phyloP scores from a whole-genome alignment of 192 early-diverging fungal genomes.

The Mortierella hygrophila region DNA sequence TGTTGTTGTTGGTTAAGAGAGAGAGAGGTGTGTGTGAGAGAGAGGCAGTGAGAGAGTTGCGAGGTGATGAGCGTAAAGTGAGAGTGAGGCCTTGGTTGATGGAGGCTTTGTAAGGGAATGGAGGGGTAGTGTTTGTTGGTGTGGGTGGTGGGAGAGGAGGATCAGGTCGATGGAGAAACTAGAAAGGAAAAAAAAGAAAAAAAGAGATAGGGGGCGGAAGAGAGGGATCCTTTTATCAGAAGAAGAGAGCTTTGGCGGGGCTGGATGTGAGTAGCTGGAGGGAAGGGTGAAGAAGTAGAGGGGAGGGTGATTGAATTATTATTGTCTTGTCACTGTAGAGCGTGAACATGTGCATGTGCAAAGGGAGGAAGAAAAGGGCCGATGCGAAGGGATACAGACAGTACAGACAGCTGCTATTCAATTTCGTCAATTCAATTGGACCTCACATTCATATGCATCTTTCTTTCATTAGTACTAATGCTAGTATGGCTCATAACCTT shows the following conservation, averaged over 20 bases:
- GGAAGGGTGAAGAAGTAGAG: not conserved
- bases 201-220: too few relatives aligned
- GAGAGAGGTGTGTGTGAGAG: not conserved
- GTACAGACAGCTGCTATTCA: too few relatives aligned
- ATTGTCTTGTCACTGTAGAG: too few relatives aligned
- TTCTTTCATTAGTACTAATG: not conserved
- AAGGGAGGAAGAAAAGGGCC: not conserved
- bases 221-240: not conserved
- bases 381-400: not conserved
- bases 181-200: conserved; percentile 16
- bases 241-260: not conserved
- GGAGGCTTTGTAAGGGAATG: conserved; percentile 14
- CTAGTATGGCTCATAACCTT: not conserved
- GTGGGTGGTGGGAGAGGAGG: conserved; percentile 14
- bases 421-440: not conserved
- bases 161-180: conserved; percentile 31
- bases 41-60: not conserved
- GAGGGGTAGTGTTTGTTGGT: not conserved
- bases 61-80: not conserved
- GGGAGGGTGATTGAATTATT: not conserved
- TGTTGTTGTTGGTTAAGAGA: not conserved
- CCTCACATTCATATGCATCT: not conserved
- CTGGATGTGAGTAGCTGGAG: not conserved
- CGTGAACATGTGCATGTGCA: conserved; percentile 20
- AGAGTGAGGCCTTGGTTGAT: conserved; percentile 8